Base-by-base conservation (phyloP, 83 land plant genomes). In the Picea mariana region DNA sequence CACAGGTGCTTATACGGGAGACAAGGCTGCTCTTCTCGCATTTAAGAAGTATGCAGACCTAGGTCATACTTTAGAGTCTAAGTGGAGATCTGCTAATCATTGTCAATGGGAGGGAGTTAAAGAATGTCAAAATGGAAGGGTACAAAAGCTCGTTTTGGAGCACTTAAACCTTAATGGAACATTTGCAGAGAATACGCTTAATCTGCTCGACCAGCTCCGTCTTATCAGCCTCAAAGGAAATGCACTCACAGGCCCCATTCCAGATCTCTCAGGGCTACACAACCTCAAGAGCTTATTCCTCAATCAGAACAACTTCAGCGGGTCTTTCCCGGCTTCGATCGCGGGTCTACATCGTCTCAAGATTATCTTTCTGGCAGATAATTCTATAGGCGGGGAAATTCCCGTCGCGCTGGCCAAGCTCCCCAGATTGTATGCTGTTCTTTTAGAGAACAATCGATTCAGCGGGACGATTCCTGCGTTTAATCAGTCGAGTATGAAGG, bases 281-380 rank as follows among this genome's bases (percentile, higher is more conserved):
- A 21, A 65, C 26, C 80, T 87, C n/a, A 61, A 81, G n/a, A 23
- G 38, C 24, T 76, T 87, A 12, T 58, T 59, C 17, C 62, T 87
- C 21, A 81, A 86, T 1, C 58, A 76, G 0, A 89, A 89, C 76
- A 49, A 27, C 15, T 83, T 89, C 76, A 62, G 80, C 1, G 89
- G 89, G 1, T 7, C 69, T 1, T 81, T 87, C 9, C 91, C 89
- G 5, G 83, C 59, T 9, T 47, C 77, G n/a, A 24, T 85, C 23
- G 65, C 83, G 15, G 58, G 20, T 13, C 85, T 90, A 26, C 62
- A 49, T n/a, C 79, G 21, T 18, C 52, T 52, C 38, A 58, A 31
- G 63, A 11, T 21, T 73, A 21, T 91, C 7, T 82, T 86, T 72
- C 84, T 91, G 47, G 81, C 85, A n/a, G 82, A 84, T 15, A 91